phyloP scores from a whole-genome alignment of 1,139 yeast species.

The Ogataea hybrid region DNA sequence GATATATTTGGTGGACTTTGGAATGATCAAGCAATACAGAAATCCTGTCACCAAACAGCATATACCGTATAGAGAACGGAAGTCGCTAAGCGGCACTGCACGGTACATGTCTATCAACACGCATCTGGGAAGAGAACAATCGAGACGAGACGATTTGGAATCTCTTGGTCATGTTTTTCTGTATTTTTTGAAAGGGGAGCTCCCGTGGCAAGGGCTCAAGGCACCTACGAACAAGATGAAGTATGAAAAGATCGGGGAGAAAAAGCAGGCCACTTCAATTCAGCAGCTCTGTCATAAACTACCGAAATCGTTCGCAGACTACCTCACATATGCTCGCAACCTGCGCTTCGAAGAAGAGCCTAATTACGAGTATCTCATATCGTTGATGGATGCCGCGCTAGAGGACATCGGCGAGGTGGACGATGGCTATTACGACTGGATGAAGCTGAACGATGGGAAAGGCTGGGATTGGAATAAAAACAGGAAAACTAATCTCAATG shows the following conservation, averaged over 20 bases:
- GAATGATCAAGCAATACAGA: slow-evolving; percentile 68
- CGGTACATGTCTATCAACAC: slow-evolving; percentile 98
- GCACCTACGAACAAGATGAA: slow-evolving; percentile 98
- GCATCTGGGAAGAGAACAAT: slow-evolving; percentile 94
- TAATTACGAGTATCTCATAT: slow-evolving; percentile 83
- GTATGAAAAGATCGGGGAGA: slow-evolving; percentile 95
- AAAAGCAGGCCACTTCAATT: slow-evolving; percentile 83
- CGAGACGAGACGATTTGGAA: slow-evolving; percentile 93
- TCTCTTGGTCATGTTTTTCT: slow-evolving; percentile 94
- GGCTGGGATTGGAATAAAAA: slow-evolving; percentile 87
- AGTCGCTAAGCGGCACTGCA: slow-evolving; percentile 93
- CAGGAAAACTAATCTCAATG: slow-evolving; percentile 86
- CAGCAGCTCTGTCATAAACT: slow-evolving; percentile 76
- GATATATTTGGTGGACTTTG: slow-evolving; percentile 56
- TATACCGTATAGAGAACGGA: slow-evolving; percentile 69
- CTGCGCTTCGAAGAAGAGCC: slow-evolving; percentile 92
- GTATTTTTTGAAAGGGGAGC: slow-evolving; percentile 87
- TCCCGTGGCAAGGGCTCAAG: slow-evolving; percentile 98
- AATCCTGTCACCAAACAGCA: slow-evolving; percentile 59
- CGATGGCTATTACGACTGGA: slow-evolving; percentile 94
- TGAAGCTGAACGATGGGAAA: slow-evolving; percentile 84
- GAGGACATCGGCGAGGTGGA: slow-evolving; percentile 68
- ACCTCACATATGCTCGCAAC: slow-evolving; percentile 78
- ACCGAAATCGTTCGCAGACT: slow-evolving; percentile 85
- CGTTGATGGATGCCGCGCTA: slow-evolving; percentile 71